These are phyloP conservation scores for Amanita molliuscula DNA, from an alignment of 768 basidiomycete species.

Conservation along the genomic window DNA sequence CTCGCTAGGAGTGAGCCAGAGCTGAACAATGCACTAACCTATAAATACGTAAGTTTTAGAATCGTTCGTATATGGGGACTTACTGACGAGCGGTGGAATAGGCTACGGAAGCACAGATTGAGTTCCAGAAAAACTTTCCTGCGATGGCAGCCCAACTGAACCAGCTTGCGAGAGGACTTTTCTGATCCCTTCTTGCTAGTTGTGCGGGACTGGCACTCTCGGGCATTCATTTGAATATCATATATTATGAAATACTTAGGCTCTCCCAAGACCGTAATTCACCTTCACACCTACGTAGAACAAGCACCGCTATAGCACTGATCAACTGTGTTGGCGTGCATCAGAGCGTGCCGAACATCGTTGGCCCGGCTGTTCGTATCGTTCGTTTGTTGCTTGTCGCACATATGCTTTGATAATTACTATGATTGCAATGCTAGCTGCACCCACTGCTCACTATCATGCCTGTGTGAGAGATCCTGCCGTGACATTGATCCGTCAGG, in stretches of 20 bases:
- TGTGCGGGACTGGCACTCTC: background rate
- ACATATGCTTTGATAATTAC: background rate
- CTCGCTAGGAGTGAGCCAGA: conserved; percentile 89
- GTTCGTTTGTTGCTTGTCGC: background rate
- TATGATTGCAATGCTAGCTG: background rate
- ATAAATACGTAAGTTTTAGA: conserved; percentile 55
- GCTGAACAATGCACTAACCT: conserved; percentile 67
- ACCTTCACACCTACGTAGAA: too few species aligned
- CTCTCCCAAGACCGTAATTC: background rate
- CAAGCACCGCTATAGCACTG: too few species aligned
- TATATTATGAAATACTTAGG: background rate
- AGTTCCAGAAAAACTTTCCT: conserved; percentile 80
- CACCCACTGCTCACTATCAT: background rate
- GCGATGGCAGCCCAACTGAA: conserved; percentile 65
- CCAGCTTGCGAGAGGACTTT: conserved; percentile 25
- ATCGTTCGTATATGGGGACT: background rate
- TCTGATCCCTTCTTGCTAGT: background rate
- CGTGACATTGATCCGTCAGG: too few species aligned
- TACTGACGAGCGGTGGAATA: conserved; percentile 19
- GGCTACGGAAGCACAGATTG: conserved; percentile 75
- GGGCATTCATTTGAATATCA: background rate
- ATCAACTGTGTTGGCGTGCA: too few species aligned
- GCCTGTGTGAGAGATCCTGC: too few species aligned
- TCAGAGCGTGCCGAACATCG: too few species aligned
- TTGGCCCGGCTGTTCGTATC: background rate